Percentiles rank a stretch among this genome's conserved stretches.
Evolutionary conservation across 768 basidiomycete species (phyloP).

Genomic region (Mycena epipterygia): DNA sequence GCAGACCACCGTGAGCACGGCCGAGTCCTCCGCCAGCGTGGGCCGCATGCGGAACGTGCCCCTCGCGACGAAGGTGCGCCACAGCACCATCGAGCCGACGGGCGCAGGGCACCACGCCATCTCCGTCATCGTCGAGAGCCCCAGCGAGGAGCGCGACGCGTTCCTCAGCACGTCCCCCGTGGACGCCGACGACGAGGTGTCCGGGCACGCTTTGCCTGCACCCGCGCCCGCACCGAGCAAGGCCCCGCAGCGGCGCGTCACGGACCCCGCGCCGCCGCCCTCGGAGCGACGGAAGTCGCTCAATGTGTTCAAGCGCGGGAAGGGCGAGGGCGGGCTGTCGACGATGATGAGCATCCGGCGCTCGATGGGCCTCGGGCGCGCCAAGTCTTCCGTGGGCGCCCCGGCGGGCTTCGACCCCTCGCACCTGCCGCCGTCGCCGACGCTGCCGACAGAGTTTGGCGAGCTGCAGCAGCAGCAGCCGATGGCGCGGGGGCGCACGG

Average conservation of each 20-base stretch:
- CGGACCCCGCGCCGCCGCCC: not conserved
- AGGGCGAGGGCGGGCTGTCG: conserved; percentile 31
- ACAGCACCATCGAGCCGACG: conserved; percentile 24
- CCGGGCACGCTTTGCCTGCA: not conserved
- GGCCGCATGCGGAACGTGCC: conserved; percentile 30
- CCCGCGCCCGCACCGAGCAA: too few species aligned
- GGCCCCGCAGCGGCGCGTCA: conserved; percentile 15
- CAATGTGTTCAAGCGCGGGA: conserved; percentile 54
- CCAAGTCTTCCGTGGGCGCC: conserved; percentile 30
- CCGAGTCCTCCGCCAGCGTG: conserved; percentile 17
- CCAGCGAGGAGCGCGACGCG: conserved; percentile 45
- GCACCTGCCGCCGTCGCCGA: conserved; percentile 55
- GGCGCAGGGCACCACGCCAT: conserved; percentile 25
- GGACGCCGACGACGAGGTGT: conserved; percentile 17
- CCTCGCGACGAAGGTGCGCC: conserved; percentile 26
- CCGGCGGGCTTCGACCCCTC: conserved; percentile 46
- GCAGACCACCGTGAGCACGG: conserved; percentile 36
- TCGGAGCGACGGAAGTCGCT: conserved; percentile 47
- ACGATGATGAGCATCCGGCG: conserved; percentile 28
- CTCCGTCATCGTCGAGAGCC: conserved; percentile 51
- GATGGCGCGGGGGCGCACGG: not conserved
- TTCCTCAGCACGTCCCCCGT: conserved; percentile 13
- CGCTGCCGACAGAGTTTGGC: conserved; percentile 1
- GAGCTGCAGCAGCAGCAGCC: conserved; percentile 24
- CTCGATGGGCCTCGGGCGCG: conserved; percentile 14